Evolutionary conservation across 2,329 filamentous ascomycete genomes (phyloP), one percentile per base, ranked within the genome.

Genomic region (Penicillium sp.): DNA sequence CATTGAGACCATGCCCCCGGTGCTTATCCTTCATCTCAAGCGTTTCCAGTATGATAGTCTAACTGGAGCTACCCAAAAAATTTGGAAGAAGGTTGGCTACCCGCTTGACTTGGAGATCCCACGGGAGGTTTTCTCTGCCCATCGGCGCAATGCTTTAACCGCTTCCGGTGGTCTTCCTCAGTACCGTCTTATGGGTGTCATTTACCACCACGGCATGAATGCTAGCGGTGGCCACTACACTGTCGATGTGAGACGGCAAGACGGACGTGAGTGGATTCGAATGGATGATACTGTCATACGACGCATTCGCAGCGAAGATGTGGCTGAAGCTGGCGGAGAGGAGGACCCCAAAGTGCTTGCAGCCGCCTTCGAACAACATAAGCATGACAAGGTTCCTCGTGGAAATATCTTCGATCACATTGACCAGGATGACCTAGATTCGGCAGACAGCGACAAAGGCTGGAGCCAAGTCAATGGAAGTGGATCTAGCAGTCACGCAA

Each of bases 41-140:
- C 91, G 95, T 45, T 99, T 99, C 81, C 91, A 97, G 68, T 98
- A 96, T 68, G 92, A 98, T 68, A 90, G 87, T 59, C 85, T 88
- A 56, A 90, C 88, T 7, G 80, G 80, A 45, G 92, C 92, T 24
- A 96, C 92, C 0, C 89, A 96, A 69, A 99, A 99, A 81, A 96
- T 98, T 62, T 97, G 93, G 91, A 99, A 98, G 80, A 96, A 93
- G 79, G 83, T 99, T 57, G 93, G 92, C 21, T 99, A 99, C 70
- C 95, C 95, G 0, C 80, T 99, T 27, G 93, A 98, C 69, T 82
- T 99, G 50, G 93, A 98, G 72, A 91, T 99, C 61, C 95, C 95
- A 0, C 89, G 88, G 56, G 93, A 98, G 70, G 89, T 91, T 10
- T 89, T 99, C 68, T 89, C 92, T 11, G 86, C 88, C 29, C 85